Evolutionary conservation across 2,329 filamentous ascomycete species (phyloP), one percentile per base, ranked within the genome.

Genomic region (Fusarium algeriense): DNA sequence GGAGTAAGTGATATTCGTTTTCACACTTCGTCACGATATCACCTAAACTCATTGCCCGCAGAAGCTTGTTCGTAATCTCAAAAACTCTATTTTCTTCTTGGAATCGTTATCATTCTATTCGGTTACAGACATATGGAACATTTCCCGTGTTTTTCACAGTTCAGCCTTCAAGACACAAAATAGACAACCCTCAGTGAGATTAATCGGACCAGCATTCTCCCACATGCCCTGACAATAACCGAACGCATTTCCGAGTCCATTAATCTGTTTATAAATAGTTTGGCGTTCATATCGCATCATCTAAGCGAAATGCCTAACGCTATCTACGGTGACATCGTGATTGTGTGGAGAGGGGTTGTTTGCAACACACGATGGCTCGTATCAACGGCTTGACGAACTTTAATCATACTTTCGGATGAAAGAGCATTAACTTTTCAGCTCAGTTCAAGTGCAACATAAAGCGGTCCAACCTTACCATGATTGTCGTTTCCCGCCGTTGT

Each of bases 231-330:
- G 23, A 34, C 23, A 52, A 52, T 52, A 40, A 52, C 38, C 32
- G 34, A 9, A 28, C 34, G 23, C 5, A 28, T n/a, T 15, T 26
- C 13, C 13, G 8, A 40, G 34, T 2, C 20, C 7, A 15, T 28
- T 28, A 28, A 52, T 52, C 26, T 52, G 9, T 15, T 52, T 52
- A 38, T 52, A 15, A 52, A 52, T 38, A 52, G 48, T 26, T 17
- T 12, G 17, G 9, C 17, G 38, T 12, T n/a, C 20, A 52, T 52
- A n/a, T 32, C n/a, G n/a, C 23, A 28, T 28, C 38, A 11, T 28
- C 34, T 52, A 52, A 52, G 48, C 48, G 48, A 52, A 52, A 52
- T 52, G 32, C n/a, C 48, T 52, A 23, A 17, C 32, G 48, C 17
- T 38, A 52, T 52, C 20, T 38, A 40, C 23, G 4, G 34, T 52